Conservation (phyloP, 177 flowering plant species). For the Vitis hybrid region DNA sequence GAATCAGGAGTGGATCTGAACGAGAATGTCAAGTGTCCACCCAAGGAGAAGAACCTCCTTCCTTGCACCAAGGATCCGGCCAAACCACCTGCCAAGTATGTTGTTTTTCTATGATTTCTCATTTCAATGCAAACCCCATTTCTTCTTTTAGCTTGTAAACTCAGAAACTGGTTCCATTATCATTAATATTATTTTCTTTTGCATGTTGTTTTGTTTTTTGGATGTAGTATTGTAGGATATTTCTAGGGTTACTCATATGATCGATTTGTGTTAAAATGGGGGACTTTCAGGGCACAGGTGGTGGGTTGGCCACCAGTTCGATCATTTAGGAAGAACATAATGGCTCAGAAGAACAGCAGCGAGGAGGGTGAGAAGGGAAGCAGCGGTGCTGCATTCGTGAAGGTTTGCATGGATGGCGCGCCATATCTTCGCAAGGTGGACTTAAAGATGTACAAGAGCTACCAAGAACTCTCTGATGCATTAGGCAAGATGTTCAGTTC, state of each 20-base stretch:
- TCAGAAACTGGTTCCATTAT: background rate
- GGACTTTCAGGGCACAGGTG: slow-evolving; percentile 65
- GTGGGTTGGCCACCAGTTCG: slow-evolving; percentile 95
- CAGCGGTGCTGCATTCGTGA: slow-evolving; percentile 58
- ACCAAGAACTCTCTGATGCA: slow-evolving; percentile 80
- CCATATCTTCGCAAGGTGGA: slow-evolving; percentile 94
- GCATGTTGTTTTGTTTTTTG: background rate
- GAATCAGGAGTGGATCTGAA: slow-evolving; percentile 34
- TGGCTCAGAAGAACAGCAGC: slow-evolving; percentile 53
- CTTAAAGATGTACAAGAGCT: slow-evolving; percentile 76
- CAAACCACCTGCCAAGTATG: slow-evolving; percentile 87
- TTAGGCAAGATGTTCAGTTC: slow-evolving; percentile 90
- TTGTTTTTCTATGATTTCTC: background rate
- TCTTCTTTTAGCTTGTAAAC: too few relatives aligned
- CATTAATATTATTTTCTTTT: background rate
- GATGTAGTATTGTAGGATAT: background rate
- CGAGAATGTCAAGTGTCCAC: slow-evolving; percentile 28
- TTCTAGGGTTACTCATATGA: background rate
- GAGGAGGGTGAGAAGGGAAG: slow-evolving; percentile 43
- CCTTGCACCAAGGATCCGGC: slow-evolving; percentile 40
- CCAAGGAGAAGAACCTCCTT: slow-evolving; percentile 43
- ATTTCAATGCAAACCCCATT: too few relatives aligned
- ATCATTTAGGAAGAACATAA: slow-evolving; percentile 75
- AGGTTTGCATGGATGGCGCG: slow-evolving; percentile 94
- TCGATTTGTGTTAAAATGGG: background rate